Conservation (phyloP, 73 alveolate genomes). For the Stentor roeselii region DNA sequence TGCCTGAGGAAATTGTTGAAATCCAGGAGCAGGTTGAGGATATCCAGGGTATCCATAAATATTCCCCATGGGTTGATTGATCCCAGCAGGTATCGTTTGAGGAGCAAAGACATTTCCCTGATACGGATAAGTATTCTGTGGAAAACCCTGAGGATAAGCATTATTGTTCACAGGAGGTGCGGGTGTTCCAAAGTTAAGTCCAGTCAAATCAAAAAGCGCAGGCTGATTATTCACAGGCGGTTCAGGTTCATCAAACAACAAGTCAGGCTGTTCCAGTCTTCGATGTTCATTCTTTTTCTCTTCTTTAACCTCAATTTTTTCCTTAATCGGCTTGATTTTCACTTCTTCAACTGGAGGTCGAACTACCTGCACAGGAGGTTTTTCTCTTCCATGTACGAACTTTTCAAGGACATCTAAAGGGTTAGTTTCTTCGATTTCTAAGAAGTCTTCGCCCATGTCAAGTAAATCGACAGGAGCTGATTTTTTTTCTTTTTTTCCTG, state of each 20-base stretch:
- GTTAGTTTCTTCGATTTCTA: conserved; percentile 25
- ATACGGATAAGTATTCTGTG: background rate
- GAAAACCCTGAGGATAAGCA: background rate
- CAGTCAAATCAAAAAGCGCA: too few relatives aligned
- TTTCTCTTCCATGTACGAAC: conserved; percentile 19
- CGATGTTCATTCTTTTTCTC: background rate
- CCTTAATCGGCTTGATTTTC: background rate
- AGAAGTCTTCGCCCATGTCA: conserved; percentile 37
- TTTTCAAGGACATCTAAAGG: conserved; percentile 17
- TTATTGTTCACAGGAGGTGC: background rate
- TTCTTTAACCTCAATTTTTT: conserved; percentile 34
- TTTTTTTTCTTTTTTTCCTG: conserved; percentile 31
- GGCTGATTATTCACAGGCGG: background rate
- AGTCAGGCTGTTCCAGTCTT: conserved; percentile 8
- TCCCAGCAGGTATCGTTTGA: too few relatives aligned
- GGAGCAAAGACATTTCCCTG: background rate
- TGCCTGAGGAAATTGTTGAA: background rate
- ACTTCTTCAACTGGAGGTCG: conserved; percentile 22
- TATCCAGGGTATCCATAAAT: background rate
- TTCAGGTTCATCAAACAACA: conserved; percentile 14
- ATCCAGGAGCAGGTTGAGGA: background rate
- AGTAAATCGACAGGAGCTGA: conserved; percentile 29
- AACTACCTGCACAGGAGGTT: conserved; percentile 26
- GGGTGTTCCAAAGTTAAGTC: too few relatives aligned
- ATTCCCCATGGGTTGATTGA: too few relatives aligned